phyloP scores from a whole-genome alignment of 2,329 filamentous ascomycete genomes.

The Blastomyces parvus region DNA sequence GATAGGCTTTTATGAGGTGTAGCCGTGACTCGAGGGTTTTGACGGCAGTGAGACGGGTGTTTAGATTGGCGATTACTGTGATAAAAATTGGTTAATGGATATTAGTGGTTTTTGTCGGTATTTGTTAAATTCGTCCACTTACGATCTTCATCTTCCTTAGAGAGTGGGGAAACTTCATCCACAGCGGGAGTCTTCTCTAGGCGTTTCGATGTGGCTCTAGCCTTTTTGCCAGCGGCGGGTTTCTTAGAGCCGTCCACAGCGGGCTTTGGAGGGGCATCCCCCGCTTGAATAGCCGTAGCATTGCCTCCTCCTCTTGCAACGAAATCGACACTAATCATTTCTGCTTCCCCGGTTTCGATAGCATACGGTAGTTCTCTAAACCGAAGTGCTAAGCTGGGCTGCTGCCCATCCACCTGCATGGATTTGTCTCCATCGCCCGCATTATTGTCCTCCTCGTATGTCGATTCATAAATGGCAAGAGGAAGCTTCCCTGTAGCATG shows the following conservation, averaged over 20 bases:
- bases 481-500: conserved; percentile 68
- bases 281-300: conserved; percentile 51
- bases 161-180: conserved; percentile 33
- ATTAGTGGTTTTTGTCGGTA: conserved; percentile 2
- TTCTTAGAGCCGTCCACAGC: conserved; percentile 21
- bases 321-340: conserved; percentile 96
- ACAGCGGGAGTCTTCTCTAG: conserved; percentile 22
- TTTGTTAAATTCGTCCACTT: conserved; percentile 19
- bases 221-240: conserved; percentile 25
- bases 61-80: conserved; percentile 56
- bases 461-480: conserved; percentile 81
- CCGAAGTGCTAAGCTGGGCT: conserved; percentile 51
- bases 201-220: conserved; percentile 30
- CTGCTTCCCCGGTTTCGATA: conserved; percentile 87
- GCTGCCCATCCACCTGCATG: conserved; percentile 61
- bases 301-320: conserved; percentile 77
- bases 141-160: conserved; percentile 56
- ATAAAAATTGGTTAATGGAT: conserved; percentile 9
- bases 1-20: conserved; percentile 63
- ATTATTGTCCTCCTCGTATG: conserved; percentile 63
- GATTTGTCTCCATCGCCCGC: conserved; percentile 49
- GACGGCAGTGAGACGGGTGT: conserved; percentile 82
- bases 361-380: conserved; percentile 80
- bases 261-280: conserved; percentile 18
- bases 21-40: conserved; percentile 81